Base-by-base conservation (phyloP, 2,329 filamentous ascomycete genomes). In the Aspergillus pseudoterreus region DNA sequence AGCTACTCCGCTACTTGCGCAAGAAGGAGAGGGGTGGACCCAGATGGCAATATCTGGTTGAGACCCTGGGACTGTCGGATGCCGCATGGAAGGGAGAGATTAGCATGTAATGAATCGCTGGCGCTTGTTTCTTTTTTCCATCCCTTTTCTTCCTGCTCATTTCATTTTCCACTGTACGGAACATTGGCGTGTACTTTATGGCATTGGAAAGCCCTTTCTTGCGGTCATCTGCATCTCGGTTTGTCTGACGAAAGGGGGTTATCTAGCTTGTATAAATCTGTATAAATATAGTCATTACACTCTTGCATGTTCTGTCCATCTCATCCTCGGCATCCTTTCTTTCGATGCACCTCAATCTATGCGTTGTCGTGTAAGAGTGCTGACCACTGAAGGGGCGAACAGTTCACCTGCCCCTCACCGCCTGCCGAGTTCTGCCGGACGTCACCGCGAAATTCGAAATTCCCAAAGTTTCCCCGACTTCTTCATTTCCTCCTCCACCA, bases 21-120 rank as follows among this genome's bases (percentile, higher is more conserved):
- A 82, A 79, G 62, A 95, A 92, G 77, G 95, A 99, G 74, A 83
- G 91, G 57, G 94, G 94, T 52, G 92, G 94, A 48, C 86, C 89
- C 50, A 81, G 95, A 69, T 99, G 92, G 90, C 85, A 87, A 70
- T 82, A 95, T 71, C 78, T 96, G 77, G 80, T 96, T 58, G 78
- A 88, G 72, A 92, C 83, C 54, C 76, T 99, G 55, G 94, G 95
- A 12, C 73, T 99, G 72, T 90, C 86, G 12, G 89, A 92, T 45
- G 90, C 89, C 36, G 91, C 88, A 47, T 97, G 90, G 87, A 88
- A 90, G 78, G 87, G 85, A 45, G 90, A 97, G 77, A 96, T 97
- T 69, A 84, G 80, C 55, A 68, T 92, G 69, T 90, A 82, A 73
- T 39, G 44, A 48, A 47, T 48, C 45, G 39, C 27, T 49, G 44